These are phyloP conservation scores for Rhizopogon sp. DNA, from an alignment of 768 basidiomycete species.

Conservation along the genomic window DNA sequence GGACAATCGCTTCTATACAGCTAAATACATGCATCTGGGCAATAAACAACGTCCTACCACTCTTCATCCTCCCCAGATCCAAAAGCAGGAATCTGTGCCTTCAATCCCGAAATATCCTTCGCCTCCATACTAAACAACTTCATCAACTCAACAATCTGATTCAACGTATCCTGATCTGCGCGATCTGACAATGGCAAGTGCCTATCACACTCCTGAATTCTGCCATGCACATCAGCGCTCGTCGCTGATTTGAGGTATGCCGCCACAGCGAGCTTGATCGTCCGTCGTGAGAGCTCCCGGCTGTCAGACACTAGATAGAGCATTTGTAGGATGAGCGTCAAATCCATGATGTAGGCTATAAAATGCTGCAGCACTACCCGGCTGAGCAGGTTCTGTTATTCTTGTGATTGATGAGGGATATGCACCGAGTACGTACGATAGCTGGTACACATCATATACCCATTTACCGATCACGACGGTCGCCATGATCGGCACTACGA, in stretches of 20 bases:
- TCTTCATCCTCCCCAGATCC: neutral
- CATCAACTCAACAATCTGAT: neutral
- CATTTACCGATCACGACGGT: neutral
- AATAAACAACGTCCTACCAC: neutral
- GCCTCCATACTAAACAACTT: neutral
- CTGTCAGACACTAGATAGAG: slow-evolving; percentile 6
- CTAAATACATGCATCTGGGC: no score
- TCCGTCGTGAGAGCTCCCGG: neutral
- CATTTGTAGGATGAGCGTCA: slow-evolving; percentile 18
- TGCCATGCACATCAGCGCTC: neutral
- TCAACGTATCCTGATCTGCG: neutral
- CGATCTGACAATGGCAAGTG: neutral
- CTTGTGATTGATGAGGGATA: neutral
- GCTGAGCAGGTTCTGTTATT: neutral
- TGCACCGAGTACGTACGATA: neutral
- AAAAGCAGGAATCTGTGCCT: neutral
- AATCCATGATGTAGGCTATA: slow-evolving; percentile 20
- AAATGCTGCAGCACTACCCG: slow-evolving; percentile 9
- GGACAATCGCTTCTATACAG: no score
- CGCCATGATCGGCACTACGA: neutral
- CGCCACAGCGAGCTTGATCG: neutral
- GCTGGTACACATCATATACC: neutral
- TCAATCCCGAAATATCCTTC: neutral
- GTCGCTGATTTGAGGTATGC: neutral
- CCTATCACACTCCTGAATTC: neutral